phyloP scores from a whole-genome alignment of 2,329 filamentous ascomycete genomes.

The Colletotrichum ledebouriae region DNA sequence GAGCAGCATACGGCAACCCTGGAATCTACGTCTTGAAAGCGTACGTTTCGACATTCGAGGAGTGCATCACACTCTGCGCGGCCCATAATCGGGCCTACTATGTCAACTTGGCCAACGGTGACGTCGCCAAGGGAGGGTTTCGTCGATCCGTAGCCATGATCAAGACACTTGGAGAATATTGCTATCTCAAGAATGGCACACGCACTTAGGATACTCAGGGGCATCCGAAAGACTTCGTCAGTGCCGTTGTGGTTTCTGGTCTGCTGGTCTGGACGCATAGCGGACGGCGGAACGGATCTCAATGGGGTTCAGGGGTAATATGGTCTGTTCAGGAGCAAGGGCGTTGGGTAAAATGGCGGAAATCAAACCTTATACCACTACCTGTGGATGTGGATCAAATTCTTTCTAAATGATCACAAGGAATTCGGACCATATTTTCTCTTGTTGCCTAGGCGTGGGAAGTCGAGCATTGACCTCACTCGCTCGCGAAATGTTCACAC shows the following conservation, averaged over 20 bases:
- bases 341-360: too few species aligned
- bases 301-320: too few species aligned
- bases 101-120: conserved; percentile 20
- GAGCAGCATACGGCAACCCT: conserved; percentile 41
- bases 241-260: conserved; percentile 35
- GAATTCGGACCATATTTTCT: too few species aligned
- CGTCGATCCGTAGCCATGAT: conserved; percentile 43
- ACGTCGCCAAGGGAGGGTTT: conserved; percentile 20
- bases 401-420: too few species aligned
- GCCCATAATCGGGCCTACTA: conserved; percentile 35
- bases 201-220: conserved; percentile 40
- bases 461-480: too few species aligned
- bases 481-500: too few species aligned
- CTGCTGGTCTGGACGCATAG: conserved; percentile 13
- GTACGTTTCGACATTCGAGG: conserved; percentile 43
- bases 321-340: too few species aligned
- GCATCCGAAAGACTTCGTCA: conserved; percentile 27
- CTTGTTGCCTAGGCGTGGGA: too few species aligned
- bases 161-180: conserved; percentile 43
- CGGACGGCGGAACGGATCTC: too few species aligned
- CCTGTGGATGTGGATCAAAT: too few species aligned
- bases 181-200: conserved; percentile 45
- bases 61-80: conserved; percentile 44
- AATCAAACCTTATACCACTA: too few species aligned
- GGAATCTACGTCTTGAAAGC: conserved; percentile 41